These are phyloP conservation scores for Orobanche coerulescens DNA, from an alignment of 257 asterid genomes.

Conservation along the genomic window DNA sequence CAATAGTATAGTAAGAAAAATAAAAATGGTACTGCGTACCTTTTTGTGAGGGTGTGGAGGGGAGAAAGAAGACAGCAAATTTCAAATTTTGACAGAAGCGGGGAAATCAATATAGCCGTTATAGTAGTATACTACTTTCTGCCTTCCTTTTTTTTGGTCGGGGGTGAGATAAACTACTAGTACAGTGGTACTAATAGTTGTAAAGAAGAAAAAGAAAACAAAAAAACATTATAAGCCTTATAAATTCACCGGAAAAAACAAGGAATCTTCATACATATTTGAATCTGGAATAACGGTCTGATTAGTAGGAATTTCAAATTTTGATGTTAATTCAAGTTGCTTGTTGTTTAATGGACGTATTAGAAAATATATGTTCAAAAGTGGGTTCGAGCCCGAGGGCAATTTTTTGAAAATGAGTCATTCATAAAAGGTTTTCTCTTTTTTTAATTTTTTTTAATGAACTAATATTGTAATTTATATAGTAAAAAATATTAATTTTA, in stretches of 20 bases:
- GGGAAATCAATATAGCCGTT: conserved; percentile 58
- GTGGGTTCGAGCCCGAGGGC: too few relatives aligned
- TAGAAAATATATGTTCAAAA: too few relatives aligned
- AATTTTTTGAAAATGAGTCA: too few relatives aligned
- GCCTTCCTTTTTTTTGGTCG: not conserved
- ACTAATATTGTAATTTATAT: too few relatives aligned
- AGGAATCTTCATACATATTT: conserved; percentile 42
- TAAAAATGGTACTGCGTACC: conserved; percentile 25
- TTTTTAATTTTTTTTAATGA: too few relatives aligned
- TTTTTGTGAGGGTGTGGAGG: conserved; percentile 25
- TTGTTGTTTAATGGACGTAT: too few relatives aligned
- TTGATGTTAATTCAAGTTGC: conserved; percentile 20
- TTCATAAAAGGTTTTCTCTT: too few relatives aligned
- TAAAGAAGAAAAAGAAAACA: not conserved
- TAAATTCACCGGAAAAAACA: not conserved
- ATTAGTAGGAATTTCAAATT: conserved; percentile 20
- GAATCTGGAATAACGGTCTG: conserved; percentile 37
- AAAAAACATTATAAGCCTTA: too few relatives aligned
- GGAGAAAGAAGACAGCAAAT: conserved; percentile 21
- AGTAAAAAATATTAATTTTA: too few relatives aligned
- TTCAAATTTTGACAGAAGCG: conserved; percentile 52
- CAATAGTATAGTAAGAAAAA: conserved; percentile 28
- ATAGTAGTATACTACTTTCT: conserved; percentile 3
- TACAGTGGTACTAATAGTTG: too few relatives aligned
- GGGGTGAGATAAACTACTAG: not conserved